These are phyloP conservation scores for Tolypocladium pustulatum DNA, from an alignment of 2,329 filamentous ascomycete species.

Conservation along the genomic window DNA sequence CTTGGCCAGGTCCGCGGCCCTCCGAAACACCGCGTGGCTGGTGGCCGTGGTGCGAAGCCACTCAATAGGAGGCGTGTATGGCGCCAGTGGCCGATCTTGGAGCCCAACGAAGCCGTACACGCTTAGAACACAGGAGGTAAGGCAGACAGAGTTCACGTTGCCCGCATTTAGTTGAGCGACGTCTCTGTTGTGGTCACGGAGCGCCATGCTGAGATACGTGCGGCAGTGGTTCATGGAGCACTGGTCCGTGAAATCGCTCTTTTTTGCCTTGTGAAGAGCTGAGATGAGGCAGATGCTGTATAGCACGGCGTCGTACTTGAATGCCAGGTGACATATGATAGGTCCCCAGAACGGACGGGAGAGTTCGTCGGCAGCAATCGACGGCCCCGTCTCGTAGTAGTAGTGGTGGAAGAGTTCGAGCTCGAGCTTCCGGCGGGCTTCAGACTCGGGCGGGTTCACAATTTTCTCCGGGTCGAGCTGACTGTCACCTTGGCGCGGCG, in stretches of 20 bases:
- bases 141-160: not conserved
- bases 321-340: not conserved
- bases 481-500: not conserved
- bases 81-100: not conserved
- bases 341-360: not conserved
- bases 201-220: not conserved
- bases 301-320: not conserved
- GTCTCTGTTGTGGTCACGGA: not conserved
- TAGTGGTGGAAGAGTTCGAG: not conserved
- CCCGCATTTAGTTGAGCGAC: not conserved
- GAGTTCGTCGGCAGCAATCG: not conserved
- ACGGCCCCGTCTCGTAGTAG: not conserved
- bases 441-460: not conserved
- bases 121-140: not conserved
- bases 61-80: not conserved
- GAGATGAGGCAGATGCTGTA: not conserved
- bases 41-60: not conserved
- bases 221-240: not conserved
- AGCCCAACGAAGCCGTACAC: not conserved
- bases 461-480: not conserved
- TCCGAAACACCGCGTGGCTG: not conserved
- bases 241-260: not conserved
- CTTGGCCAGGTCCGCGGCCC: not conserved
- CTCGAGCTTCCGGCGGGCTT: not conserved
- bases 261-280: not conserved